Base-by-base conservation (phyloP, 1,139 yeast species). In the Lodderomyces jiufengensis region DNA sequence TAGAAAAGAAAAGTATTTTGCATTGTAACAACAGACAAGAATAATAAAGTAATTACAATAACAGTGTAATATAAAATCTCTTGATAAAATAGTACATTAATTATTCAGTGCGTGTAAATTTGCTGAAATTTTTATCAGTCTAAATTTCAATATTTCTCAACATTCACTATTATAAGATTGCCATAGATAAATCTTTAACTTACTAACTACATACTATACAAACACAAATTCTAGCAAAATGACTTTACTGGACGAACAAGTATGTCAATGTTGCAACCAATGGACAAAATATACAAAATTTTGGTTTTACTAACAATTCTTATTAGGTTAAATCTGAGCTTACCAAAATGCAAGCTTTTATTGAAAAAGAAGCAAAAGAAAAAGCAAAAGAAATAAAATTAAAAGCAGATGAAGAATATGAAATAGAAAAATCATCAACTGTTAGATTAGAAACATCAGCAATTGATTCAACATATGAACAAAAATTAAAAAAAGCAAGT, bases 391-490 rank as follows among this genome's bases (percentile, higher is more conserved):
- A 94, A 64, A 88, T 94, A 56, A 82, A 76, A 61, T 74, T 92
- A 56, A 94, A 92, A 73, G 96, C 97, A 29, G 95, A 94, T 59
- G 98, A 94, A 65, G 99, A 94, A 66, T 94, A 92, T 61, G 97
- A 94, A 64, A 88, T 92, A 55, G 98, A 92, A 63, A 94, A 92
- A 72, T 94, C 97, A 15, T 80, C 87, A 38, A 80, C 92, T 54
- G 97, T 94, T 36, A 84, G 97, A 54, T 76, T 88, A 10, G 98
- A 92, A 67, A 84, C 85, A 39, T 83, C 94, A 32, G 80, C 92
- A 36, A 87, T 94, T 49, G 98, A 94, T 59, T 68, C 81, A 21
- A 67, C 75, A 31, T 87, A 83, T 59, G 92, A 84, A 49, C 82
- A 79, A 52, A 88, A 86, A 60, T 76, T 84, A 66, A 92, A 92